Evolutionary conservation across 2,329 filamentous ascomycete genomes (phyloP).

Genomic region (Fusarium redolens): DNA sequence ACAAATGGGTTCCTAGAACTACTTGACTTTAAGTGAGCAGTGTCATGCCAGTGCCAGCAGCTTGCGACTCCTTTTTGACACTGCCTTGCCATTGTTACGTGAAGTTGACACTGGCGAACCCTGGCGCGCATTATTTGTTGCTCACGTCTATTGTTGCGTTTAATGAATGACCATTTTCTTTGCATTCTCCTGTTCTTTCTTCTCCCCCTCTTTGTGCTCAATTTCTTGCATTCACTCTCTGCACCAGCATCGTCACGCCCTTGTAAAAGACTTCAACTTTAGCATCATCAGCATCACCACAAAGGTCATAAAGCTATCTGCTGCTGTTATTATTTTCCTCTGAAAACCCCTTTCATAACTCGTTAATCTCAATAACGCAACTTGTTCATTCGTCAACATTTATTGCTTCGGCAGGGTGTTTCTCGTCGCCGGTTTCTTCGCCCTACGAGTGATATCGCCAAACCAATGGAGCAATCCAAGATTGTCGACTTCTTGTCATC

Average conservation of each 20-base stretch:
- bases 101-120: not conserved
- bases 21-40: not conserved
- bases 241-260: not conserved
- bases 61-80: not conserved
- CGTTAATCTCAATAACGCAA: not conserved
- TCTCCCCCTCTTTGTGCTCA: not conserved
- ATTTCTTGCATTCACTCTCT: not conserved
- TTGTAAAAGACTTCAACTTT: not conserved
- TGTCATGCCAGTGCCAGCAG: conserved; percentile 20
- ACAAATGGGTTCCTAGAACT: not conserved
- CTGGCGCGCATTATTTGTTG: not conserved
- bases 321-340: not conserved
- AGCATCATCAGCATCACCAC: not conserved
- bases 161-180: not conserved
- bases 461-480: conserved; percentile 27
- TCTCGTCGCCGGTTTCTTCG: not conserved
- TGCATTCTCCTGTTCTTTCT: not conserved
- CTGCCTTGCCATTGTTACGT: not conserved
- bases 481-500: conserved; percentile 28
- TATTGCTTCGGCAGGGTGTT: not conserved
- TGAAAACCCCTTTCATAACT: not conserved
- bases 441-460: not conserved
- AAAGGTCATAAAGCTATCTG: not conserved
- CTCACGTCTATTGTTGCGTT: not conserved
- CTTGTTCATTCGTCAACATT: not conserved